Percentiles rank a stretch among this genome's conserved stretches.
These are phyloP conservation scores for Alternaria incomplexa DNA, from an alignment of 2,329 filamentous ascomycete species.

Conservation along the genomic window DNA sequence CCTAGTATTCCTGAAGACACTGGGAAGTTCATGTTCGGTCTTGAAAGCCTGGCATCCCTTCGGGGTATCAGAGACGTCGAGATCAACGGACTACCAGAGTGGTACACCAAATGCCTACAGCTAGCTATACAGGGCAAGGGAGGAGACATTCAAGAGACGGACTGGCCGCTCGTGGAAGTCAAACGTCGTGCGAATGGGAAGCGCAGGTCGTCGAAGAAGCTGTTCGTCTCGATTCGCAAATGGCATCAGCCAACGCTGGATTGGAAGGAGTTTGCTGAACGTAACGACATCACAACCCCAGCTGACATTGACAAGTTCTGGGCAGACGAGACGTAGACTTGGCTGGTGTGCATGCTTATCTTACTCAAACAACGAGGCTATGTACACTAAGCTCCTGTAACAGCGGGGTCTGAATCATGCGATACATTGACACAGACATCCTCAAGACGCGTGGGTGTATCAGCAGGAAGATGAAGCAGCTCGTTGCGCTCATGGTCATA, in stretches of 20 bases:
- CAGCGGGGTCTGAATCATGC: neutral
- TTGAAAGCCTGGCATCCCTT: slow-evolving; percentile 24
- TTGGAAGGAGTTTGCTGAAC: slow-evolving; percentile 32
- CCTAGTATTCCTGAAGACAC: neutral
- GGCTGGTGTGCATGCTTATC: neutral
- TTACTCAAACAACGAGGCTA: neutral
- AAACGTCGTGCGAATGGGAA: neutral
- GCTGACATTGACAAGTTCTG: slow-evolving; percentile 12
- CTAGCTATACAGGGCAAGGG: slow-evolving; percentile 28
- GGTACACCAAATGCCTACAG: slow-evolving; percentile 28
- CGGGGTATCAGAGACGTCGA: slow-evolving; percentile 23
- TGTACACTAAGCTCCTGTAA: neutral
- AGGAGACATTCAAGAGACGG: slow-evolving; percentile 17
- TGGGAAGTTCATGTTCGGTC: slow-evolving; percentile 22
- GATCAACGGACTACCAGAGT: slow-evolving; percentile 21
- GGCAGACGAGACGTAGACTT: neutral
- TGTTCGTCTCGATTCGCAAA: slow-evolving; percentile 10
- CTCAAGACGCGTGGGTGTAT: neutral
- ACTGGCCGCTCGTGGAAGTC: slow-evolving; percentile 23
- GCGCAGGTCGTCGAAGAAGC: slow-evolving; percentile 2
- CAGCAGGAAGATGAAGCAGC: neutral
- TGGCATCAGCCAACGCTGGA: slow-evolving; percentile 30
- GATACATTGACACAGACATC: neutral
- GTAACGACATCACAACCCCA: slow-evolving; percentile 20
- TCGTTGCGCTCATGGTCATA: neutral